Conservation (phyloP, 495 filamentous ascomycete genomes). For the Aspergillus mulundensis region DNA sequence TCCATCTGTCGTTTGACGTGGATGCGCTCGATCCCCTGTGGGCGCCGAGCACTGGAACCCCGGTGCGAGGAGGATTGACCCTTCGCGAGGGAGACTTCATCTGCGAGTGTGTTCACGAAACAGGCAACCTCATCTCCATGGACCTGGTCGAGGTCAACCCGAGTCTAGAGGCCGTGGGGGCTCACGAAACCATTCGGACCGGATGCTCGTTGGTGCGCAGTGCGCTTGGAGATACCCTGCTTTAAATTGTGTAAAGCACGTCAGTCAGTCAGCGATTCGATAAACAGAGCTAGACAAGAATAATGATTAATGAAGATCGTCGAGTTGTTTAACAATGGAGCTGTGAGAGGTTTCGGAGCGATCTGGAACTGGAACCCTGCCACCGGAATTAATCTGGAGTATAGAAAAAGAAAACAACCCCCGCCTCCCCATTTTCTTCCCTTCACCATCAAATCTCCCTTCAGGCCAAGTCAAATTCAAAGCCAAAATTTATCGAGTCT, state of each 20-base stretch:
- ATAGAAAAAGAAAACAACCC: slow-evolving; percentile 2
- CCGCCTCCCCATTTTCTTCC: slow-evolving; percentile 15
- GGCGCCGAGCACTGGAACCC: slow-evolving; percentile 94
- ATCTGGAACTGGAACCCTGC: slow-evolving; percentile 9
- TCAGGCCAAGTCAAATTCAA: not conserved
- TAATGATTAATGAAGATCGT: slow-evolving; percentile 8
- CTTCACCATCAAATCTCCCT: not conserved
- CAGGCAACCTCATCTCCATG: slow-evolving; percentile 84
- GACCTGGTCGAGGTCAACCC: slow-evolving; percentile 98
- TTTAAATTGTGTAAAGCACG: slow-evolving; percentile 45
- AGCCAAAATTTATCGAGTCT: not conserved
- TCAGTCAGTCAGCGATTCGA: not conserved
- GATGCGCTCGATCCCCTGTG: slow-evolving; percentile 94
- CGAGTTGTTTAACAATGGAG: not conserved
- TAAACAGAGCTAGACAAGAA: slow-evolving; percentile 5
- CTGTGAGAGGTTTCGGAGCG: not conserved
- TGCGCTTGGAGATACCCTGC: slow-evolving; percentile 82
- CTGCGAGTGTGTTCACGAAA: slow-evolving; percentile 92
- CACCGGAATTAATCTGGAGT: slow-evolving; percentile 16
- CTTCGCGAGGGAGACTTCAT: slow-evolving; percentile 97
- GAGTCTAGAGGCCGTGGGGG: slow-evolving; percentile 69
- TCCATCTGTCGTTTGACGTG: slow-evolving; percentile 96
- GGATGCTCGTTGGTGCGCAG: slow-evolving; percentile 89
- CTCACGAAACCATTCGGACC: slow-evolving; percentile 81
- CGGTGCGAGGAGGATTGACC: slow-evolving; percentile 92